Evolutionary conservation across 352 stramenopile species (phyloP), one percentile per base, ranked within the genome.

Genomic region (Blastocystis hominis): DNA sequence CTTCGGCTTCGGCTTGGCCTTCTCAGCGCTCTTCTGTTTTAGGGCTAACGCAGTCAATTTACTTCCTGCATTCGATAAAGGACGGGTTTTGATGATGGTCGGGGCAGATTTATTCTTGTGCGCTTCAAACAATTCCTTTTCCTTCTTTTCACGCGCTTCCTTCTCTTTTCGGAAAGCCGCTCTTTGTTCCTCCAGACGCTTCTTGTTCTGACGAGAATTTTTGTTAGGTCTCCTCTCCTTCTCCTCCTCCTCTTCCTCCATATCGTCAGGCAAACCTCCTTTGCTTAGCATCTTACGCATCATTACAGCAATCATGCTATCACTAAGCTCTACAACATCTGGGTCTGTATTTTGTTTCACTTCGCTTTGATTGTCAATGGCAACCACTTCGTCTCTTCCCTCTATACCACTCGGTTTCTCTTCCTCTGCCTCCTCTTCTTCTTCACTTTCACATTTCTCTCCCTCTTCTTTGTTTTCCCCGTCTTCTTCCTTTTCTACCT

Each of bases 361-460:
- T 84, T 84, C 72, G 50, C 72, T 84, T n/a, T 84, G 13, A 46
- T 84, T 84, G 10, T 64, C 50, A 47, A 84, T 84, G 13, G 54
- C 46, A 0, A 53, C 10, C 4, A 84, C n/a, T n/a, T 53, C 50
- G 10, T 78, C 44, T 13, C n/a, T 61, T 30, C 40, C 68, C 24
- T 78, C 68, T 15, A 40, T 10, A 76, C 17, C 36, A 1, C n/a
- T 20, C 10, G 62, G 10, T 20, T 78, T 50, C 42, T 84, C 72
- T 69, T 66, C 72, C 50, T 44, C 68, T 15, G 42, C 30, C 20
- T 69, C 40, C 0, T 69, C 72, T 9, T 53, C 13, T 24, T 55
- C 42, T 4, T 34, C n/a, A 6, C 36, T 20, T 42, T 59, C 17
- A 13, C 54, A 10, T 15, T 66, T 46, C 30, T 84, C 55, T 34